Conservation (phyloP, 2,329 filamentous ascomycete species). For the Cladophialophora exuberans region DNA sequence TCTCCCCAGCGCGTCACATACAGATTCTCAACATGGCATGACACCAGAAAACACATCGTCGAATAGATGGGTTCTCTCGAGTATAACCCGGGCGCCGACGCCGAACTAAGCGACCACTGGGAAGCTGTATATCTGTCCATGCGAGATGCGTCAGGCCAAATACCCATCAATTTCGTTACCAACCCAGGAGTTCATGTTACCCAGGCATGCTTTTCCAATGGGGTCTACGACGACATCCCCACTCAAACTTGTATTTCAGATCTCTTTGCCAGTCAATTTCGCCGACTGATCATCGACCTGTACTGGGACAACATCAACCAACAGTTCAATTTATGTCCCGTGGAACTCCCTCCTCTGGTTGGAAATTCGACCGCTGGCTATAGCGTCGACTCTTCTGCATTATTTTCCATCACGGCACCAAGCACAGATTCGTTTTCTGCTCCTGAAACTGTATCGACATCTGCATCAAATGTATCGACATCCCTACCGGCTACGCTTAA, state of each 20-base stretch:
- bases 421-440: constrained; percentile 1
- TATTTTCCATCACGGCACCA: constrained; percentile 23
- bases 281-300: constrained; percentile 61
- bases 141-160: constrained; percentile 61
- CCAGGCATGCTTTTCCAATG: constrained; percentile 61
- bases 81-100: constrained; percentile 44
- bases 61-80: constrained; percentile 44
- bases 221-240: constrained; percentile 56
- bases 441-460: neutral
- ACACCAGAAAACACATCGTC: constrained; percentile 5
- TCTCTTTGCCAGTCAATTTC: constrained; percentile 62
- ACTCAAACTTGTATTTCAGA: constrained; percentile 64
- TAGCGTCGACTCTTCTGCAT: constrained; percentile 22
- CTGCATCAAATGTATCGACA: neutral
- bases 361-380: constrained; percentile 26
- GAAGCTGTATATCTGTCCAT: constrained; percentile 54
- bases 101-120: constrained; percentile 43
- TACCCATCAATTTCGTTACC: constrained; percentile 67
- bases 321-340: constrained; percentile 65
- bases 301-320: constrained; percentile 63
- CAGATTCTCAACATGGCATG: neutral
- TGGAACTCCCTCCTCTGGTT: constrained; percentile 35
- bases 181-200: constrained; percentile 59
- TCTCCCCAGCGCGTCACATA: neutral
- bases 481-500: neutral